Evolutionary conservation across 345 rosid species (phyloP).

Genomic region (Lepidium aucheri): DNA sequence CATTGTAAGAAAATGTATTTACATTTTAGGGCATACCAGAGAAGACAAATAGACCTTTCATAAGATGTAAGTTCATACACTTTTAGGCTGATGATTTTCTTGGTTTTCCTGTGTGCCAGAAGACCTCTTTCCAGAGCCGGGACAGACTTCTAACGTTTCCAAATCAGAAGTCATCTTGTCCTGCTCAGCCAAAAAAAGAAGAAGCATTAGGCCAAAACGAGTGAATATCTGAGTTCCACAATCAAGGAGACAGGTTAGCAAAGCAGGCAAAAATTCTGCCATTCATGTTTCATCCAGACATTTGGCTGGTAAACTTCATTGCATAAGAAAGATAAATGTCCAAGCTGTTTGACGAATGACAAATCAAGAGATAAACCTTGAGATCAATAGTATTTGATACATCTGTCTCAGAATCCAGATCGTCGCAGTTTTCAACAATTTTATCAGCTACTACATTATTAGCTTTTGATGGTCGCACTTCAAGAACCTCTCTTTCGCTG

Average conservation of each 20-base stretch:
- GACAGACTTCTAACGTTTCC: slow-evolving; percentile 17
- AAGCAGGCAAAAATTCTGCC: not conserved
- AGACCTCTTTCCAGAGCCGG: slow-evolving; percentile 17
- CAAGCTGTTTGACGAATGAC: slow-evolving; percentile 1
- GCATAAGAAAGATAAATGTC: not conserved
- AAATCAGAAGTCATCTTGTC: slow-evolving; percentile 21
- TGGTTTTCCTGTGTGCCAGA: slow-evolving; percentile 14
- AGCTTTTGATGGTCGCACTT: slow-evolving; percentile 22
- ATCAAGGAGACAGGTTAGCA: not conserved
- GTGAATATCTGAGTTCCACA: slow-evolving; percentile 9
- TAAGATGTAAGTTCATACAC: slow-evolving; percentile 24
- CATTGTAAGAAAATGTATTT: not conserved
- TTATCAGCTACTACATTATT: slow-evolving; percentile 23
- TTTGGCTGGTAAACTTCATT: not conserved
- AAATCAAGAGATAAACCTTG: slow-evolving; percentile 21
- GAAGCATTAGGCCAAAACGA: slow-evolving; percentile 1
- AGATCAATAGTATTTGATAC: slow-evolving; percentile 24
- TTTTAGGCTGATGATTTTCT: slow-evolving; percentile 26
- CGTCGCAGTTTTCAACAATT: slow-evolving; percentile 26
- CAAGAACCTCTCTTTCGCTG: slow-evolving; percentile 31
- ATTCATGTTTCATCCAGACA: not conserved
- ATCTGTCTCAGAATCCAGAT: slow-evolving; percentile 11
- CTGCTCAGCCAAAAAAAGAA: slow-evolving; percentile 20
- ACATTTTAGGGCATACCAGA: not conserved
- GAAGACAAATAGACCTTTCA: not conserved